Percentiles rank a stretch among this genome's conserved stretches.
phyloP scores from a whole-genome alignment of 805 yeast genomes.

The Sugiyamaella valdiviana region DNA sequence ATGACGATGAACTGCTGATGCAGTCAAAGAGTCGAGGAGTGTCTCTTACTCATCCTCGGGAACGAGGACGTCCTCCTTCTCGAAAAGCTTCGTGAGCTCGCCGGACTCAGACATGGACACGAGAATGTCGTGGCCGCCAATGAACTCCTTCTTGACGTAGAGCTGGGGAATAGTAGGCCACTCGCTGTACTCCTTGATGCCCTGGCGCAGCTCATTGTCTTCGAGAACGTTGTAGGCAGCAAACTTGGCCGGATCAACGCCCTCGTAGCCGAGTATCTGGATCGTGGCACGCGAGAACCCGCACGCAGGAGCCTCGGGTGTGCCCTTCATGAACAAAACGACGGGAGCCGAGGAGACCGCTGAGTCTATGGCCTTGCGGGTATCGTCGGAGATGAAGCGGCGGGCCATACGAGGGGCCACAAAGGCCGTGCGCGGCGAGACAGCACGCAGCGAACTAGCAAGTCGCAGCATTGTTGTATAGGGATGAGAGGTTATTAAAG shows the following conservation, averaged over 20 bases:
- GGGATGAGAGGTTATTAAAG: neutral
- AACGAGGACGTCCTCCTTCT: slow-evolving; percentile 67
- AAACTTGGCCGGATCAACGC: slow-evolving; percentile 92
- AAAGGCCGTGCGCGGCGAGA: neutral
- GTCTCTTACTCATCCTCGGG: slow-evolving; percentile 51
- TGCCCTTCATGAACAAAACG: slow-evolving; percentile 96
- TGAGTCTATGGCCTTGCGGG: slow-evolving; percentile 72
- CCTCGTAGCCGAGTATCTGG: slow-evolving; percentile 88
- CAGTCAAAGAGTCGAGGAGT: neutral
- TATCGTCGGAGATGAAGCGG: slow-evolving; percentile 67
- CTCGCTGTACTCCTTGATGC: slow-evolving; percentile 88
- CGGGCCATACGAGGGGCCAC: neutral
- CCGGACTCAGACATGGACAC: slow-evolving; percentile 82
- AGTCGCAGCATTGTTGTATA: neutral
- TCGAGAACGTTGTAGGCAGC: slow-evolving; percentile 96
- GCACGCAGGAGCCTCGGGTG: slow-evolving; percentile 96
- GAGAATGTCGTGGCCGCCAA: slow-evolving; percentile 96
- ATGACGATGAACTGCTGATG: neutral
- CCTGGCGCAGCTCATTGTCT: slow-evolving; percentile 88
- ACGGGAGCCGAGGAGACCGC: slow-evolving; percentile 90
- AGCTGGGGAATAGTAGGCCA: slow-evolving; percentile 99
- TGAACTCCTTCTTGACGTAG: slow-evolving; percentile 78
- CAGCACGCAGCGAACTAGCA: slow-evolving; percentile 3
- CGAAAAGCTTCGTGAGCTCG: slow-evolving; percentile 81
- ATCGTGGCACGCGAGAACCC: slow-evolving; percentile 96